These are phyloP conservation scores for Cicer bijugum DNA, from an alignment of 306 rosid genomes.

Conservation along the genomic window DNA sequence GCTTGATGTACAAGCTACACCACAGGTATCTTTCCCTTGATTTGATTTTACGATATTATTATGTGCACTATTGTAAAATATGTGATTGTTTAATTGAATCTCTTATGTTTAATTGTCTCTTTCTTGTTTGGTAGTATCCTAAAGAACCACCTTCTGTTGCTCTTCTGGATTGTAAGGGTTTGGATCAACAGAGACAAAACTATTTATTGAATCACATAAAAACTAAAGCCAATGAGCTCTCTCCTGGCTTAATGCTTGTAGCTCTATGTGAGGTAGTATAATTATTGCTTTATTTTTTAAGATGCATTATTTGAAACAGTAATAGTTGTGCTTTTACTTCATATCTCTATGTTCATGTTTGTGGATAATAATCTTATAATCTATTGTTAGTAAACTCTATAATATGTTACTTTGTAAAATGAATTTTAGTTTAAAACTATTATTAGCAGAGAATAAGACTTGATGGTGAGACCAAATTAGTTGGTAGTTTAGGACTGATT, in stretches of 20 bases:
- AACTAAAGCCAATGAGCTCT: slow-evolving; percentile 63
- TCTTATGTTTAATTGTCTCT: slow-evolving; percentile 16
- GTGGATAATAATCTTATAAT: slow-evolving; percentile 34
- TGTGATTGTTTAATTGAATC: slow-evolving; percentile 24
- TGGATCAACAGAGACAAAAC: slow-evolving; percentile 65
- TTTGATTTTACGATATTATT: slow-evolving; percentile 14
- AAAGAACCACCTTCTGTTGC: slow-evolving; percentile 63
- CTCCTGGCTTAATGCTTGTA: slow-evolving; percentile 73
- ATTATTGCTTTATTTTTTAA: slow-evolving; percentile 32
- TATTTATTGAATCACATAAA: slow-evolving; percentile 49
- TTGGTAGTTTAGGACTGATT: neutral
- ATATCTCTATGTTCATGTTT: slow-evolving; percentile 29
- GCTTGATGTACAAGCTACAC: slow-evolving; percentile 56
- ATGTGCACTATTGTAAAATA: neutral
- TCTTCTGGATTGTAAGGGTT: slow-evolving; percentile 71
- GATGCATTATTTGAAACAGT: slow-evolving; percentile 29
- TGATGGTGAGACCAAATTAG: slow-evolving; percentile 8
- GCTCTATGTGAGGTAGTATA: slow-evolving; percentile 76
- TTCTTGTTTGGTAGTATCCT: slow-evolving; percentile 62
- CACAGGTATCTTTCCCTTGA: slow-evolving; percentile 56
- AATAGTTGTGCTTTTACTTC: slow-evolving; percentile 19
- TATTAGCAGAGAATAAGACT: neutral
- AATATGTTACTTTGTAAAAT: neutral
- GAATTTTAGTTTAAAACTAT: neutral
- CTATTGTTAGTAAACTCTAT: neutral